Base-by-base conservation (phyloP, 192 early-diverging fungal genomes). In the Entomortierella beljakovae region DNA sequence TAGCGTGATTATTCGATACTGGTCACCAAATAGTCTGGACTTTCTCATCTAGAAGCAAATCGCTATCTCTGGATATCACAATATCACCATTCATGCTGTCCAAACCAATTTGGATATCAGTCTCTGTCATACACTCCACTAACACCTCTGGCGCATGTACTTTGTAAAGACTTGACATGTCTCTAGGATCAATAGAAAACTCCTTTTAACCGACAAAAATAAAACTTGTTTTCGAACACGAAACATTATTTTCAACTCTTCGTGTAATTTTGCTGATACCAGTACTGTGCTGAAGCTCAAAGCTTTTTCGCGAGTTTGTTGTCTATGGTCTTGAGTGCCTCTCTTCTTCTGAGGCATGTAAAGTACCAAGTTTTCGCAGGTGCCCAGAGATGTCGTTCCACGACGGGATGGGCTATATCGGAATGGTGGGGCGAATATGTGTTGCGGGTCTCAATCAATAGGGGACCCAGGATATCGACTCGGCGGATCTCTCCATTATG, bases 11-110 rank as follows among this genome's bases (percentile, higher is more conserved):
- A 7, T 7, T 53, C n/a, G 61, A 63, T 0, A 63, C n/a, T n/a
- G 61, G 61, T 2, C 61, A 48, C 61, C 43, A 64, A 35, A 53
- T 35, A 3, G 32, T 64, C 22, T n/a, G 18, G 49, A 52, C 33
- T 10, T 54, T 64, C 3, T 35, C 22, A 33, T 64, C 51, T 7
- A 54, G 18, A 50, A 50, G 11, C n/a, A n/a, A n/a, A 37, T 64
- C 62, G 28, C 23, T 22, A 13, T 20, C 20, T 64, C 32, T 31
- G 18, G n/a, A 53, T n/a, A n/a, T n/a, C n/a, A n/a, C n/a, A n/a
- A n/a, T n/a, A n/a, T n/a, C n/a, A n/a, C n/a, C n/a, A n/a, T n/a
- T n/a, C n/a, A n/a, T n/a, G n/a, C n/a, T n/a, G n/a, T n/a, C n/a
- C n/a, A n/a, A n/a, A n/a, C n/a, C n/a, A n/a, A n/a, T n/a, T n/a